A percentile compares a stretch with the other conserved stretches of the same genome.
Evolutionary conservation across 306 rosid species (phyloP).

Genomic region (Ammopiptanthus mongolicus): DNA sequence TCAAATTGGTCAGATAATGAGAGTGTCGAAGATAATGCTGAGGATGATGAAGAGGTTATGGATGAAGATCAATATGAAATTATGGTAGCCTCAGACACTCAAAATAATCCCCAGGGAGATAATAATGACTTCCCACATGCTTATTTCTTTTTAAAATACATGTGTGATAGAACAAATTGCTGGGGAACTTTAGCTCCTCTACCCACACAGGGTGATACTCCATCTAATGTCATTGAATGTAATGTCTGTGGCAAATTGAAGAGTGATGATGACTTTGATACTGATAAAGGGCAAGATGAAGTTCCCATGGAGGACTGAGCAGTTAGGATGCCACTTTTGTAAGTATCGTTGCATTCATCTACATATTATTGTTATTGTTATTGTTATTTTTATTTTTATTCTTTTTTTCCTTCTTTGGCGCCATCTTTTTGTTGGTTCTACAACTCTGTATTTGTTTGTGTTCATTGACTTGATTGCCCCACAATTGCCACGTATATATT

Average conservation of each 20-base stretch:
- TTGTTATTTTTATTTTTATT: neutral
- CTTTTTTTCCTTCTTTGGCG: neutral
- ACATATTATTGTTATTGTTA: too few relatives aligned
- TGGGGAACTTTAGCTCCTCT: slow-evolving; percentile 77
- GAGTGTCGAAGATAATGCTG: slow-evolving; percentile 29
- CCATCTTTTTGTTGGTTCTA: neutral
- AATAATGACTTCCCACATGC: slow-evolving; percentile 67
- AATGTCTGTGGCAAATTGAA: slow-evolving; percentile 63
- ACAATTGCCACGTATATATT: neutral
- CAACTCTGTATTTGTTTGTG: neutral
- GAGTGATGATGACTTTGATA: slow-evolving; percentile 25
- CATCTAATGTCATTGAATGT: slow-evolving; percentile 58
- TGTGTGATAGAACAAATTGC: slow-evolving; percentile 59
- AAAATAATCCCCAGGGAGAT: slow-evolving; percentile 20
- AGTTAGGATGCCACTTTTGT: slow-evolving; percentile 12
- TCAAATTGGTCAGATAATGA: slow-evolving; percentile 69
- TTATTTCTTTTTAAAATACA: slow-evolving; percentile 69
- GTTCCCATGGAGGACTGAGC: slow-evolving; percentile 43
- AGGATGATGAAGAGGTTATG: slow-evolving; percentile 43
- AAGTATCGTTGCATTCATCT: slow-evolving; percentile 11
- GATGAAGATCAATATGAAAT: slow-evolving; percentile 38
- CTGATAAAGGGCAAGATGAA: slow-evolving; percentile 30
- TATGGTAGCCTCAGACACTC: slow-evolving; percentile 36
- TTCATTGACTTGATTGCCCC: neutral
- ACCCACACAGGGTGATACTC: slow-evolving; percentile 40